A percentile compares a stretch with the other conserved stretches of the same genome.
These are phyloP conservation scores for Begonia loranthoides DNA, from an alignment of 306 rosid genomes.

Conservation along the genomic window DNA sequence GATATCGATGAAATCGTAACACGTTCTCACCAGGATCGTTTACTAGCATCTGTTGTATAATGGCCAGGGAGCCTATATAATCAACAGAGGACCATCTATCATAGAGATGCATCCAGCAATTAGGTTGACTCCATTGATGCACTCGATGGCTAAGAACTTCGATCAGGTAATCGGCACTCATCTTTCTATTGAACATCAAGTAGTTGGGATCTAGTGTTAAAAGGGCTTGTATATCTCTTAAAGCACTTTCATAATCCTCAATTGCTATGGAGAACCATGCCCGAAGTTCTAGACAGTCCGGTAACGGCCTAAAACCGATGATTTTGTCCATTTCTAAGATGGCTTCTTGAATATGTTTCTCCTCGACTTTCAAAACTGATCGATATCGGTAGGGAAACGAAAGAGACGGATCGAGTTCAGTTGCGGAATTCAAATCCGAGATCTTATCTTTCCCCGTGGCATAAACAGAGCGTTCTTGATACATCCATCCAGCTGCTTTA, in stretches of 20 bases:
- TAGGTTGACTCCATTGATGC: constrained; percentile 43
- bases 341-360: constrained; percentile 49
- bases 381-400: constrained; percentile 56
- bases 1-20: constrained; percentile 60
- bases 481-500: constrained; percentile 83
- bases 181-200: constrained; percentile 38
- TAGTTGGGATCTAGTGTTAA: constrained; percentile 58
- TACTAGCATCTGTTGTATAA: constrained; percentile 67
- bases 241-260: constrained; percentile 47
- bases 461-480: constrained; percentile 66
- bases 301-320: constrained; percentile 49
- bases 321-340: constrained; percentile 48
- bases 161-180: constrained; percentile 38
- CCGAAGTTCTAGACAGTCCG: constrained; percentile 62
- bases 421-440: constrained; percentile 56
- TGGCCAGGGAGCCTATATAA: constrained; percentile 71
- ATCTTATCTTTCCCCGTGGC: constrained; percentile 55
- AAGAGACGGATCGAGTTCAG: constrained; percentile 64
- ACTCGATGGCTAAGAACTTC: constrained; percentile 25
- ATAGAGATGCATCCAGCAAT: constrained; percentile 80
- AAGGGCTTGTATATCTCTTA: constrained; percentile 53
- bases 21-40: constrained; percentile 51
- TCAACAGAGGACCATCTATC: constrained; percentile 76
- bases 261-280: constrained; percentile 58
- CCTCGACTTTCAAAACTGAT: constrained; percentile 45